Base-by-base conservation (phyloP, 805 yeast genomes). In the Nakazawaea wickerhamii region DNA sequence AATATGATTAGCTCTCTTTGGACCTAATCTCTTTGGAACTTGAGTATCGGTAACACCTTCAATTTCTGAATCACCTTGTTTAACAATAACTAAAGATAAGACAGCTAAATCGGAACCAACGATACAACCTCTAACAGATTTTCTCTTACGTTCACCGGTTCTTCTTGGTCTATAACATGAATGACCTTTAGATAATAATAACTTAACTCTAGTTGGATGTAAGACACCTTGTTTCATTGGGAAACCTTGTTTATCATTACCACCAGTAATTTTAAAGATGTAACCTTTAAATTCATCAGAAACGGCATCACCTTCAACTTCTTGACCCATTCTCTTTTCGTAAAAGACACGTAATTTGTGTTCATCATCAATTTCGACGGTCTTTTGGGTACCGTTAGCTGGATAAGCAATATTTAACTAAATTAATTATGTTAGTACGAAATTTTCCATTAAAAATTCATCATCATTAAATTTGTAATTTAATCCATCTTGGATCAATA, bases 231-330 rank as follows among this genome's bases (percentile, higher is more conserved):
- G 99, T 77, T 90, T 93, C 99, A 95, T 93, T 77, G 99, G 98
- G 96, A 93, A 93, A 79, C 99, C 99, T 81, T 93, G 99, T 79
- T 93, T 93, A 80, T 93, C 99, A 85, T 93, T 93, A 84, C 99
- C 99, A 70, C 99, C 99, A 63, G 97, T 75, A 73, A 93, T 90
- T 81, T 84, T 95, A 86, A 93, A 90, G 68, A 88, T 73, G 89
- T 93, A 93, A 67, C 99, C 99, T 76, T 89, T 91, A 91, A 91
- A 88, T 78, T 95, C 99, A 65, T 93, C 98, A 67, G 95, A 95
- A 63, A 93, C 85, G 55, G 88, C 73, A 73, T 93, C 99, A 75
- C 98, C 99, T 68, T 89, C 96, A 68, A 93, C 95, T 77, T 93
- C 99, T 77, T 89, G 97, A 67, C 99, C 99, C 83, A 93, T 87